These are phyloP conservation scores for Yamadazyma triangularis DNA, from an alignment of 1,139 yeast genomes.

Conservation along the genomic window DNA sequence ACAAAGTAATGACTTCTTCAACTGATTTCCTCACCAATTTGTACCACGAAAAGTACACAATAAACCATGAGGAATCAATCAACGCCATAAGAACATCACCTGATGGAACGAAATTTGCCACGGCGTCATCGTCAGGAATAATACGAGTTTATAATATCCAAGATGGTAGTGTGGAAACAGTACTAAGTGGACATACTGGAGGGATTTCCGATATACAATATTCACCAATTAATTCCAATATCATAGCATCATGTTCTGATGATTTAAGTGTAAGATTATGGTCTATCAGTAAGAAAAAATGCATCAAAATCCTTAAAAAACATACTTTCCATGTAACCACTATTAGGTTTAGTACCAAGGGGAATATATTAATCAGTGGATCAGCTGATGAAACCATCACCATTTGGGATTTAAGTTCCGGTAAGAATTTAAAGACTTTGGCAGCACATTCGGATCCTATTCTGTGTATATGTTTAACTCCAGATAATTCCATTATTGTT, in stretches of 20 bases:
- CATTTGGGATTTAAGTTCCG: constrained; percentile 80
- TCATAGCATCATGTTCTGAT: constrained; percentile 82
- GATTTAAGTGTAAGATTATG: constrained; percentile 79
- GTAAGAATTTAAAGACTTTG: constrained; percentile 68
- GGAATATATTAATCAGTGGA: constrained; percentile 77
- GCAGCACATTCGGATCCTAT: constrained; percentile 96
- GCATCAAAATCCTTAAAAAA: constrained; percentile 61
- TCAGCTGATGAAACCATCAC: constrained; percentile 89
- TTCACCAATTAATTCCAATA: constrained; percentile 65
- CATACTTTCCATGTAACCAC: constrained; percentile 85
- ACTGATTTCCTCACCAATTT: too few species aligned
- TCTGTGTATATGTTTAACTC: constrained; percentile 64
- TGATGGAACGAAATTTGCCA: constrained; percentile 58
- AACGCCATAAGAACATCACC: constrained; percentile 54
- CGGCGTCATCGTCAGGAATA: constrained; percentile 34
- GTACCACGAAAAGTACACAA: constrained; percentile 4
- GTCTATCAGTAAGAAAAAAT: constrained; percentile 49
- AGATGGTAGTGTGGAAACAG: constrained; percentile 21
- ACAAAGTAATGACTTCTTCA: too few species aligned
- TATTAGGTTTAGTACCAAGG: constrained; percentile 66
- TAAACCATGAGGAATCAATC: constrained; percentile 5
- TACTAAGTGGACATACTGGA: constrained; percentile 56
- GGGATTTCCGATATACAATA: constrained; percentile 73
- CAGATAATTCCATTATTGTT: constrained; percentile 78
- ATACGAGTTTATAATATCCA: constrained; percentile 21